These are phyloP conservation scores for Ogataea nitratoaversa DNA, from an alignment of 805 yeast genomes.

Conservation along the genomic window DNA sequence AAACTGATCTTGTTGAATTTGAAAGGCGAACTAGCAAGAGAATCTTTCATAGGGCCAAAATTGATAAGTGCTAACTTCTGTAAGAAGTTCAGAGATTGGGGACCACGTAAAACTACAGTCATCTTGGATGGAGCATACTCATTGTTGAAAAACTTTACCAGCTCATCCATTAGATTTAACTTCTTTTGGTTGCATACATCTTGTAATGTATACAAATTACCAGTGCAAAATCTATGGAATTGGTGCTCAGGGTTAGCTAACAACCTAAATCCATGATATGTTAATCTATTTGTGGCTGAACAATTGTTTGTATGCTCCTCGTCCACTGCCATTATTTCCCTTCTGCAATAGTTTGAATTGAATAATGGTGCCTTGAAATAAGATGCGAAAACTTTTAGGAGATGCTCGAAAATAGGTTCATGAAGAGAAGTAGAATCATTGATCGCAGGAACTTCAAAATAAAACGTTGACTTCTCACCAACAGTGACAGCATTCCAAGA, in stretches of 20 bases:
- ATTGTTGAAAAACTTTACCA: conserved; percentile 36
- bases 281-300: conserved; percentile 37
- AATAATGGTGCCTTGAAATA: conserved; percentile 51
- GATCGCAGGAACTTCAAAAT: conserved; percentile 53
- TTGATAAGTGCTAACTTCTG: conserved; percentile 45
- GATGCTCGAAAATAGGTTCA: conserved; percentile 39
- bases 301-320: conserved; percentile 63
- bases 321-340: conserved; percentile 58
- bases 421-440: conserved; percentile 3
- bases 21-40: not conserved
- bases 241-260: conserved; percentile 46
- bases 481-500: conserved; percentile 63
- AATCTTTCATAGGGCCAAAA: conserved; percentile 35
- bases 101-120: conserved; percentile 59
- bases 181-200: conserved; percentile 31
- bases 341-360: conserved; percentile 34
- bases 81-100: conserved; percentile 57
- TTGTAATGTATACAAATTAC: conserved; percentile 48
- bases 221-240: conserved; percentile 63
- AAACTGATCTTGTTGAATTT: not conserved
- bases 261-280: conserved; percentile 56
- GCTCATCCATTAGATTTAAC: conserved; percentile 31
- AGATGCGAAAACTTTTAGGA: conserved; percentile 47
- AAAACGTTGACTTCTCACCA: conserved; percentile 61
- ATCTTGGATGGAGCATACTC: conserved; percentile 46